These are phyloP conservation scores for Lojkania enalia DNA, from an alignment of 2,329 filamentous ascomycete genomes.

Conservation along the genomic window DNA sequence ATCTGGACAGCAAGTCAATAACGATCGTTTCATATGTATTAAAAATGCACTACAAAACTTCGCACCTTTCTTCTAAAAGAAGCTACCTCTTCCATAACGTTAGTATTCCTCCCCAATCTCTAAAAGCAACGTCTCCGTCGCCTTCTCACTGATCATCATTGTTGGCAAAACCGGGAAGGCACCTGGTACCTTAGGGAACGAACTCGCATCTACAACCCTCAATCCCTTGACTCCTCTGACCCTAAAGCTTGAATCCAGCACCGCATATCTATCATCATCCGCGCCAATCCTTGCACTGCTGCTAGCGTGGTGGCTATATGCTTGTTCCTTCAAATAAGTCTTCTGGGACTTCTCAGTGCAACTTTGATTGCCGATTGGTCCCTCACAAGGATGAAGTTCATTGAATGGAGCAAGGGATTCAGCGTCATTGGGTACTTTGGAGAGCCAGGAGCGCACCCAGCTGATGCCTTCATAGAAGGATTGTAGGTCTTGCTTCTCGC, in stretches of 20 bases:
- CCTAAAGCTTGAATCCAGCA: constrained; percentile 17
- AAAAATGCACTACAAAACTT: too few relatives aligned
- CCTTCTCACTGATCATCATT: constrained; percentile 62
- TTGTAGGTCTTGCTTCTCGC: constrained; percentile 51
- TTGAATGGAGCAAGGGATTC: constrained; percentile 45
- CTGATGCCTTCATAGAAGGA: constrained; percentile 60
- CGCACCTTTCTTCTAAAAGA: too few relatives aligned
- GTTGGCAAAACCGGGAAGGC: constrained; percentile 55
- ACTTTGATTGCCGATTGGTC: constrained; percentile 55
- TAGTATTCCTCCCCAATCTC: constrained; percentile 1
- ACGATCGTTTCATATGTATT: too few relatives aligned
- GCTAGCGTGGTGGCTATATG: constrained; percentile 15
- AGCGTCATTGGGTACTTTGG: constrained; percentile 29
- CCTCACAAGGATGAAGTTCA: constrained; percentile 55
- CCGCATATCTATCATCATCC: constrained; percentile 12
- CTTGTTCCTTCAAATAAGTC: constrained; percentile 21
- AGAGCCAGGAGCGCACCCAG: constrained; percentile 51
- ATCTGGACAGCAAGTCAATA: too few relatives aligned
- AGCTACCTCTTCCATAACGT: too few relatives aligned
- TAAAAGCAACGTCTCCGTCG: constrained; percentile 55
- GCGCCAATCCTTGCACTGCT: constrained; percentile 13
- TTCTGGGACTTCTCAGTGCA: constrained; percentile 49
- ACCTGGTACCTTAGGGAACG: constrained; percentile 46
- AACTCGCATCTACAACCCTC: constrained; percentile 45
- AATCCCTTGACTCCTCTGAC: constrained; percentile 47